These are phyloP conservation scores for Xylariaceae sp. DNA, from an alignment of 2,329 filamentous ascomycete species.

Conservation along the genomic window DNA sequence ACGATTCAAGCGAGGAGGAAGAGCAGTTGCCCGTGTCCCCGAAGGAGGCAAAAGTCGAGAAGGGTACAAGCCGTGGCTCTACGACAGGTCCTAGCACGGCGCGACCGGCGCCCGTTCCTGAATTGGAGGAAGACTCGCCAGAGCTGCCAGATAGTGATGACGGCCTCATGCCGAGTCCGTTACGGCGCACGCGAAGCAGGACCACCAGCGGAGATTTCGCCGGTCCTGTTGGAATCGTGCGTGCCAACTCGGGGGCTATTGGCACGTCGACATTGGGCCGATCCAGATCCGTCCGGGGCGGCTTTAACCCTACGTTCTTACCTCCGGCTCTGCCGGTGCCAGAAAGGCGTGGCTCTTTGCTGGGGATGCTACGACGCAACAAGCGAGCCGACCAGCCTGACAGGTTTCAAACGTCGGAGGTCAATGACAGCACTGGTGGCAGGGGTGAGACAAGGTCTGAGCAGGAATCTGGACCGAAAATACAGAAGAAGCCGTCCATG, in stretches of 20 bases:
- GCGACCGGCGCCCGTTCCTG: conserved; percentile 53
- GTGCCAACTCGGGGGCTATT: conserved; percentile 25
- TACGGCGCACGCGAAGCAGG: conserved; percentile 24
- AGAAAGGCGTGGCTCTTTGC: conserved; percentile 45
- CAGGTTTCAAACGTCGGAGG: conserved; percentile 50
- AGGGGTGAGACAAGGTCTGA: conserved; percentile 55
- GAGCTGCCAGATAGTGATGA: conserved; percentile 57
- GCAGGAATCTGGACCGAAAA: conserved; percentile 28
- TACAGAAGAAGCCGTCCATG: conserved; percentile 42
- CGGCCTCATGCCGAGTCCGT: conserved; percentile 33
- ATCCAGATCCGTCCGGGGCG: conserved; percentile 27
- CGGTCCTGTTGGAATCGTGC: conserved; percentile 12
- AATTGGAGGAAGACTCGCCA: conserved; percentile 47
- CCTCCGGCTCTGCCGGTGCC: conserved; percentile 29
- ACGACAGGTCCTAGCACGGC: conserved; percentile 38
- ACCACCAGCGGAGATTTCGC: conserved; percentile 15
- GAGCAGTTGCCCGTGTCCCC: conserved; percentile 36
- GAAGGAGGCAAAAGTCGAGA: conserved; percentile 20
- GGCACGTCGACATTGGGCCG: conserved; percentile 29
- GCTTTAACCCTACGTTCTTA: conserved; percentile 15
- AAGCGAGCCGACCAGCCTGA: conserved; percentile 46
- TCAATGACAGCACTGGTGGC: conserved; percentile 45
- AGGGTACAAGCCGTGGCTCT: conserved; percentile 31
- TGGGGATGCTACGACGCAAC: conserved; percentile 59
- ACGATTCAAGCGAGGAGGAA: conserved; percentile 66